Evolutionary conservation across 2,329 filamentous ascomycete genomes (phyloP), one percentile per base, ranked within the genome.

Genomic region (Cadophora gregata): DNA sequence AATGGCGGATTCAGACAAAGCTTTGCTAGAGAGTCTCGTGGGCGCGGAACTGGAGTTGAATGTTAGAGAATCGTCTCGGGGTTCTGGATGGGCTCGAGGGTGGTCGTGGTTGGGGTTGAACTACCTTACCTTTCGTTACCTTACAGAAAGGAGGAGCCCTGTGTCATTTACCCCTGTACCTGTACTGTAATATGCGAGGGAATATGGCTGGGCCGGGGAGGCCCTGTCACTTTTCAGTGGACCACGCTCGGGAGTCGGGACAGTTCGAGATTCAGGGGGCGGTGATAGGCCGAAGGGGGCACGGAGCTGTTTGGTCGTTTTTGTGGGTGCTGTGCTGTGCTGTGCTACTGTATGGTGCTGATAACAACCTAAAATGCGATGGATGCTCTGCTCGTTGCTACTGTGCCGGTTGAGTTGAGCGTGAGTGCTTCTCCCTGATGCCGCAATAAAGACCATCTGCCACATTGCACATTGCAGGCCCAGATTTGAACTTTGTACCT

Each of bases 21-120:
- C 27, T 63, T n/a, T 45, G 51, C 42, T 50, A 64, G 60, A 64
- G 62, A 29, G 31, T 55, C 19, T 48, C 47, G 65, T 42, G 31
- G 59, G 53, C 24, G 55, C 31, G 21, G 55, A 38, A 25, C 24
- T 27, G n/a, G 33, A 66, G 36, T 27, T 62, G 36, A 61, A 14
- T 69, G 67, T 64, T 61, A 60, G 58, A 69, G 62, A 67, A 38
- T 12, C 53, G 64, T 69, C 64, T 69, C 67, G 62, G 53, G 61
- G 56, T 47, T 47, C 42, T 47, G 19, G 42, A 47, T 21, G 42
- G 42, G 36, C 29, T 63, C 53, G 53, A 61, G 47, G 61, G 21
- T 51, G 59, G 59, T 33, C 36, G 50, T 12, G 33, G 59, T 55
- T 42, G 56, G 5, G 31, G 36, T 16, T 42, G 8, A 3, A 14